Conservation (phyloP, 1,139 yeast genomes). For the Blastobotrys apis region DNA sequence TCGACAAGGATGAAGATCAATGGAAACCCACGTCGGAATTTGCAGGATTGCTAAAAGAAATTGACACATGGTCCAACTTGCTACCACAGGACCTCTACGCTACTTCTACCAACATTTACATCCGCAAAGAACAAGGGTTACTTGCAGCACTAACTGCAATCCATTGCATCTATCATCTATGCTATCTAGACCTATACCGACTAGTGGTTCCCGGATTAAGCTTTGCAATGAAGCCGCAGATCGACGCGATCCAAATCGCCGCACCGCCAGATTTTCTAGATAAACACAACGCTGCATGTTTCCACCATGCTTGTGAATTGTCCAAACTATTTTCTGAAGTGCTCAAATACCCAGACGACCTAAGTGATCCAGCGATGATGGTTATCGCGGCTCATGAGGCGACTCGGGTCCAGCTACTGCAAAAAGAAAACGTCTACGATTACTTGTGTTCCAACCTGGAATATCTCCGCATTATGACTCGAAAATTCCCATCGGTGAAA, state of each 20-base stretch:
- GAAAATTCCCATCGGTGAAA: constrained; percentile 4
- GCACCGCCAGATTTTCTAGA: constrained; percentile 12
- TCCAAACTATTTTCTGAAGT: constrained; percentile 4
- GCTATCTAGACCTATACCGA: constrained; percentile 12
- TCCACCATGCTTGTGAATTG: constrained; percentile 10
- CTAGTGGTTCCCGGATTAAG: constrained; percentile 14
- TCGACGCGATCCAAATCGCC: constrained; percentile 9
- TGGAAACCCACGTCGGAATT: constrained; percentile 14
- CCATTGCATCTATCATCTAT: constrained; percentile 10
- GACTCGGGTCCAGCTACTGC: constrained; percentile 8
- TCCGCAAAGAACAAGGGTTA: constrained; percentile 4
- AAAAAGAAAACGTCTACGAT: not conserved
- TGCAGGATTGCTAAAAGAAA: not conserved
- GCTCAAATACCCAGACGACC: constrained; percentile 1
- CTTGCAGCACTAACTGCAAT: not conserved
- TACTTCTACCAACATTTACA: constrained; percentile 4
- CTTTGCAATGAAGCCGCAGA: constrained; percentile 10
- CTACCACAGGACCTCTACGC: constrained; percentile 9
- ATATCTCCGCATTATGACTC: constrained; percentile 4
- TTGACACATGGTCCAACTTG: constrained; percentile 1
- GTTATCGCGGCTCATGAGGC: constrained; percentile 15
- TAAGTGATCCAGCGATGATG: constrained; percentile 9
- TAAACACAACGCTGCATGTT: constrained; percentile 8
- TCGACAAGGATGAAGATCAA: constrained; percentile 8
- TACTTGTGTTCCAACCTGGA: not conserved